Conservation (phyloP, 148 eudicot genomes). For the Vaccinium macrocarpon region DNA sequence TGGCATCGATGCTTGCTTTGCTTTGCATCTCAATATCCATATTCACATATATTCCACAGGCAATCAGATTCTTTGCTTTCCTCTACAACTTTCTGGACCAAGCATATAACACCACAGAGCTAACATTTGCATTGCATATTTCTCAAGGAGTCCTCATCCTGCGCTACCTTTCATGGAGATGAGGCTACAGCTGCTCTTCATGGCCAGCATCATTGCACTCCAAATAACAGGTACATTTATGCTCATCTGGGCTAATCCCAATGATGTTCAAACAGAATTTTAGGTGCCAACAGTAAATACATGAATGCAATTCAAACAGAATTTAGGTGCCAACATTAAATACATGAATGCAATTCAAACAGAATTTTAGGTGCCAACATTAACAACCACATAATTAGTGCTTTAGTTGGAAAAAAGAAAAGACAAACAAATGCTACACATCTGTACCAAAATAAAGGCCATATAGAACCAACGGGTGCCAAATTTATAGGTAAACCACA, state of each 20-base stretch:
- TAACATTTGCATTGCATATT: neutral
- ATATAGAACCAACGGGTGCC: neutral
- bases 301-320: too few relatives aligned
- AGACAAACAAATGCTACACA: too few relatives aligned
- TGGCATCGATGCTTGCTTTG: constrained; percentile 22
- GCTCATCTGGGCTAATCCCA: neutral
- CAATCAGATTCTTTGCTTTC: constrained; percentile 12
- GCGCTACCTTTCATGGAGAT: neutral
- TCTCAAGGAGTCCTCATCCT: neutral
- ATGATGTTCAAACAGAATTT: neutral
- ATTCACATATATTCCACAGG: neutral
- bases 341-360: too few relatives aligned
- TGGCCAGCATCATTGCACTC: constrained; percentile 24
- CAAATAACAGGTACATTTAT: constrained; percentile 22
- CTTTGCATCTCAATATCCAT: constrained; percentile 21
- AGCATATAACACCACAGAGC: neutral
- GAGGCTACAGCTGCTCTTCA: constrained; percentile 20
- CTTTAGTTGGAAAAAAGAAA: neutral
- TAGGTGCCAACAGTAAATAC: too few relatives aligned
- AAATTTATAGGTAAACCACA: neutral
- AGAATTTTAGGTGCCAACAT: too few relatives aligned
- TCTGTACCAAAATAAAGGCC: neutral
- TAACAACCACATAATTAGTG: neutral
- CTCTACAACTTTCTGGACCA: neutral
- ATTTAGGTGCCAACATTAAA: too few relatives aligned